Conservation (phyloP, 192 early-diverging fungal species). For the Oehlia diaphana region DNA sequence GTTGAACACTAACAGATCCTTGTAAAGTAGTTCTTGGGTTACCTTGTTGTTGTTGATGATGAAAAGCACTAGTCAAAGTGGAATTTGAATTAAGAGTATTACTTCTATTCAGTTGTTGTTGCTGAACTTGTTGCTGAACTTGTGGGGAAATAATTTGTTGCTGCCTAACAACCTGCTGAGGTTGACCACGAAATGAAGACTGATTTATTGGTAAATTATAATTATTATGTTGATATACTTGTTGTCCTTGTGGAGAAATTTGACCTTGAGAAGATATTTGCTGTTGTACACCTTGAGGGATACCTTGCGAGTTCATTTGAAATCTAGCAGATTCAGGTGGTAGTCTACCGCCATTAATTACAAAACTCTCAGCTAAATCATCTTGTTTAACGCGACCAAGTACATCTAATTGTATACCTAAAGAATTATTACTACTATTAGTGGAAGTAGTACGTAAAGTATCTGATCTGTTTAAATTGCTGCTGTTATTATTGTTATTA, state of each 20-base stretch:
- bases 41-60: background rate
- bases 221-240: background rate
- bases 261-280: background rate
- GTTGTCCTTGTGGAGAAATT: background rate
- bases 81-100: background rate
- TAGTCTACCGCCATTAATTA: constrained; percentile 9
- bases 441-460: background rate
- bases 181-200: too few species aligned
- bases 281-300: background rate
- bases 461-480: background rate
- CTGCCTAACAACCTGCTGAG: too few species aligned
- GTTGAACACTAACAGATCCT: background rate
- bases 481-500: constrained; percentile 4
- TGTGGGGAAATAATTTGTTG: background rate
- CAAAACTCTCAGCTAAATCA: constrained; percentile 21
- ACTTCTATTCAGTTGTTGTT: background rate
- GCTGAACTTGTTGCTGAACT: background rate
- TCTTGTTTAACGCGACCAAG: constrained; percentile 26
- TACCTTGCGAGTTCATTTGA: background rate
- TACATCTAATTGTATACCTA: constrained; percentile 24
- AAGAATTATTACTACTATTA: background rate
- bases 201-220: background rate
- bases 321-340: constrained; percentile 20
- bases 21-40: background rate
- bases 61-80: background rate